phyloP scores from a whole-genome alignment of 2,329 filamentous ascomycete species.

The Epichloe bromicola region DNA sequence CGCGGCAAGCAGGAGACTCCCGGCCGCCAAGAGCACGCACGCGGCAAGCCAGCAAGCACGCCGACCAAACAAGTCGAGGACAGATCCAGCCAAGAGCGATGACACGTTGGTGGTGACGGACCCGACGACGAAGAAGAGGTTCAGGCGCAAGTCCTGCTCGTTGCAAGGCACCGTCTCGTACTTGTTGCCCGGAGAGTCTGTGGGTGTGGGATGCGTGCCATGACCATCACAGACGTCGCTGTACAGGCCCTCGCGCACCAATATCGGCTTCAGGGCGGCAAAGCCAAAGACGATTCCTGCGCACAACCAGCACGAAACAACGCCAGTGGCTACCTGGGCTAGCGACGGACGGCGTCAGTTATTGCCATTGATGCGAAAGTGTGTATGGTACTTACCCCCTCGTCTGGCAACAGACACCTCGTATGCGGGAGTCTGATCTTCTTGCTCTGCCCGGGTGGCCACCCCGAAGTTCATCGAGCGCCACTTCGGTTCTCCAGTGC shows the following conservation, averaged over 20 bases:
- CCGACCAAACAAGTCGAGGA: constrained; percentile 73
- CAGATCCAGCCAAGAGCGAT: constrained; percentile 71
- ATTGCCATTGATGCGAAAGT: not conserved
- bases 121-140: constrained; percentile 86
- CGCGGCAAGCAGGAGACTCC: constrained; percentile 55
- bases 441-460: not conserved
- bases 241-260: constrained; percentile 63
- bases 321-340: constrained; percentile 19
- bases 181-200: constrained; percentile 11
- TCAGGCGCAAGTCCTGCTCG: constrained; percentile 43
- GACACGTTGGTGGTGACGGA: constrained; percentile 81
- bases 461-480: not conserved
- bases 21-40: constrained; percentile 52
- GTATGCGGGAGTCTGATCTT: not conserved
- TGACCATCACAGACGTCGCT: constrained; percentile 39
- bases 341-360: not conserved
- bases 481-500: not conserved
- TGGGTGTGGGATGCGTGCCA: not conserved
- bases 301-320: constrained; percentile 50
- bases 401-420: not conserved
- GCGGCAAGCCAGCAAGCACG: constrained; percentile 59
- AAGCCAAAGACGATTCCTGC: constrained; percentile 77
- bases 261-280: constrained; percentile 69
- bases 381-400: not conserved
- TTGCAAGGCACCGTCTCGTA: constrained; percentile 26